These are phyloP conservation scores for Carex pumila DNA, from an alignment of 176 grass and related monocot species.

Conservation along the genomic window DNA sequence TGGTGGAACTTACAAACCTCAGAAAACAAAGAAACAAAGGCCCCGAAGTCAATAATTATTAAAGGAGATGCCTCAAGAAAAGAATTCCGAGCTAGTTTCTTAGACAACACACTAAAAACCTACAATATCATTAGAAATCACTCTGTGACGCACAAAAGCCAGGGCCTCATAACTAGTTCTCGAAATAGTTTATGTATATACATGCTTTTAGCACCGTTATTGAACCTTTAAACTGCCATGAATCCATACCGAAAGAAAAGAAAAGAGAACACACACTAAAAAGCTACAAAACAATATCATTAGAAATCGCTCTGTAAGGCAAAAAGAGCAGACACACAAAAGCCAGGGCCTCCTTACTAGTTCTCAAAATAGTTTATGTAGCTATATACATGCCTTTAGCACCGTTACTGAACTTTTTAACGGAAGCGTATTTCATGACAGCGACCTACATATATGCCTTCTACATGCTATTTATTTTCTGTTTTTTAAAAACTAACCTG, in stretches of 20 bases:
- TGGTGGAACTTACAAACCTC: neutral
- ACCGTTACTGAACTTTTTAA: neutral
- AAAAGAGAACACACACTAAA: too few relatives aligned
- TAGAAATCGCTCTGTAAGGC: neutral
- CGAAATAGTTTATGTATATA: too few relatives aligned
- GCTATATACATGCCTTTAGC: neutral
- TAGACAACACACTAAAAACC: too few relatives aligned
- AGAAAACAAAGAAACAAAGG: neutral
- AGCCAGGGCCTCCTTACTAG: neutral
- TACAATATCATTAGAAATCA: too few relatives aligned
- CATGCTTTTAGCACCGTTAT: too few relatives aligned
- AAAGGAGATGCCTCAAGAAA: neutral
- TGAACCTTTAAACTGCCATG: too few relatives aligned
- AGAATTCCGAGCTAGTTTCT: neutral
- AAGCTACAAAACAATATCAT: neutral
- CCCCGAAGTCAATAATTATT: neutral
- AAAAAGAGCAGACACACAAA: neutral
- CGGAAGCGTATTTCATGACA: neutral
- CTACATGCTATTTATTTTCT: neutral
- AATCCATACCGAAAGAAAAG: too few relatives aligned
- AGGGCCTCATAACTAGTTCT: too few relatives aligned
- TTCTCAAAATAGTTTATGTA: neutral
- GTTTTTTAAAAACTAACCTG: constrained; percentile 44
- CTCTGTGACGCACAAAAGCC: too few relatives aligned
- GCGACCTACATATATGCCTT: neutral